A percentile compares a stretch with the other conserved stretches of the same genome.
Conservation (phyloP, 208 protist genomes). For the Trypanosoma avium region DNA sequence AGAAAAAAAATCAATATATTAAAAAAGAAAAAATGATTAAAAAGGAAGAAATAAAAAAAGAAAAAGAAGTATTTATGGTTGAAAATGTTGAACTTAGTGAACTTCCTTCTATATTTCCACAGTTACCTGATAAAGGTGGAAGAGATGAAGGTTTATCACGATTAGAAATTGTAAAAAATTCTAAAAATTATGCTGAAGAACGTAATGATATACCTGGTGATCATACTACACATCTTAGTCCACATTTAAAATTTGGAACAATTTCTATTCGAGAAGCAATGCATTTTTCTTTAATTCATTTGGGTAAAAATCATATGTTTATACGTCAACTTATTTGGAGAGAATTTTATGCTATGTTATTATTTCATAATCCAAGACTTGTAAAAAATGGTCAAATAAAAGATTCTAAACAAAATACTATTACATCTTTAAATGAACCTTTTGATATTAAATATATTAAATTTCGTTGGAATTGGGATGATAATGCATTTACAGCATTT, state of each 20-base stretch:
- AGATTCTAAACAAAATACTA: too few species aligned
- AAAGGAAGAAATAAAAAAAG: too few species aligned
- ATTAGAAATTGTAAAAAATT: conserved; percentile 26
- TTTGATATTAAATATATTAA: conserved; percentile 56
- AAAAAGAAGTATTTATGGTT: too few species aligned
- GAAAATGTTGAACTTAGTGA: conserved; percentile 14
- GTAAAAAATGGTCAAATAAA: conserved; percentile 59
- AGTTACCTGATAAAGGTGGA: conserved; percentile 45
- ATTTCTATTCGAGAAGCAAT: conserved; percentile 69
- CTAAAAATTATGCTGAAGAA: conserved; percentile 39
- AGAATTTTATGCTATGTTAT: conserved; percentile 74
- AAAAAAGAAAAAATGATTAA: too few species aligned
- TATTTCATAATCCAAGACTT: conserved; percentile 57
- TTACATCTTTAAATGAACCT: conserved; percentile 41
- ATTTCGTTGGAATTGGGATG: conserved; percentile 63
- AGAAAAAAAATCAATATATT: neutral
- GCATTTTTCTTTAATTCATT: conserved; percentile 26
- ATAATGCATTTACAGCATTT: conserved; percentile 65
- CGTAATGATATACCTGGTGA: conserved; percentile 59
- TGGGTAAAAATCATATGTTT: conserved; percentile 50
- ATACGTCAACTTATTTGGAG: conserved; percentile 70
- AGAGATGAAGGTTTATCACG: conserved; percentile 40
- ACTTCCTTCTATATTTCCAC: conserved; percentile 25
- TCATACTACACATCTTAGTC: conserved; percentile 66
- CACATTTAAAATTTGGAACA: conserved; percentile 80